Evolutionary conservation across 345 rosid species (phyloP), one percentile per base, ranked within the genome.

Genomic region (Tarenaya hassleriana): DNA sequence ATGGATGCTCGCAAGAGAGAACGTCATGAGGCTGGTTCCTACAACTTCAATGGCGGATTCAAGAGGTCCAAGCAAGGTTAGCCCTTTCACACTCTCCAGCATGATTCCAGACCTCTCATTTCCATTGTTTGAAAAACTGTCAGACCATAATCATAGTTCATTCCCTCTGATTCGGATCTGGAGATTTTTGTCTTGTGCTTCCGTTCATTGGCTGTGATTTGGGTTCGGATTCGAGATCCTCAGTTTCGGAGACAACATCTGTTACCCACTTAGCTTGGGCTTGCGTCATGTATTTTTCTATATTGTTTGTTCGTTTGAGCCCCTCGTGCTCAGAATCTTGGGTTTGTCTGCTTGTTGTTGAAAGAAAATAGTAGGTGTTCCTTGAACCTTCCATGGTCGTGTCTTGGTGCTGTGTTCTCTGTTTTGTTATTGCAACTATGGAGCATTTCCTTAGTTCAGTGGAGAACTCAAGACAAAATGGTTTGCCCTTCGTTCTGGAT

Each of bases 1-100:
- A 82, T 80, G 95, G 94, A 79, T 61, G 47, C 56, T 27, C 82
- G 90, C 45, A 88, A 88, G 72, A 77, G 96, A 72, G 83, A 77
- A 54, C 77, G 88, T 52, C 27, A 66, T 40, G 85, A 78, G 27
- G 70, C 73, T 67, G 74, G 79, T 32, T 51, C 64, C 20, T 69
- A 67, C 61, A 66, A 66, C 56, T 69, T 68, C 42, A 88, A 84
- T 77, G 95, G 97, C n/a, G 84, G 84, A 48, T 18, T 63, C 50
- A 88, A 88, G 81, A 84, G 70, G 75, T 42, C 73, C 46, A 84
- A 70, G 71, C 83, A 73, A 24, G 29, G 29, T 24, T 24, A 24
- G 29, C 29, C 2, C 29, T n/a, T 24, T 24, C 29, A 2, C 29
- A 24, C 2, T 2, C 29, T 24, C 29, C 29, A 24, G 29, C 29